Evolutionary conservation across 116 monocot species (phyloP).

Genomic region (Papilionanthe hybrid): DNA sequence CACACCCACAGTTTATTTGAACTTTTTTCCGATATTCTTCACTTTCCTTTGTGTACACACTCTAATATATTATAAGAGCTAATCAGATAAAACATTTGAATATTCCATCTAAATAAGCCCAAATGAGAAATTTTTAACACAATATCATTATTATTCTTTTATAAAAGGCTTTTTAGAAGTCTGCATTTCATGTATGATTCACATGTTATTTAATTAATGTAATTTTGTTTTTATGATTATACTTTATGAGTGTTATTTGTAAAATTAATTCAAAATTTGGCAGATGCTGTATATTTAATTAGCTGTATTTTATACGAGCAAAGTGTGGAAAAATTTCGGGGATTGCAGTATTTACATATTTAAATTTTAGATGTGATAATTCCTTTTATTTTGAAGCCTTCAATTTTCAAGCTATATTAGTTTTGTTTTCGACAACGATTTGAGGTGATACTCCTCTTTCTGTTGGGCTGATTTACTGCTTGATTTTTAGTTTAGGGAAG

Average conservation of each 20-base stretch:
- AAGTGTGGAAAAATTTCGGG: not conserved
- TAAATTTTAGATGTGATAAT: not conserved
- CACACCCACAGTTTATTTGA: too few relatives aligned
- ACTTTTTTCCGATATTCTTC: too few relatives aligned
- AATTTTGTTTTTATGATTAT: not conserved
- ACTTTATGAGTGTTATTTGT: not conserved
- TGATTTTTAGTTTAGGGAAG: not conserved
- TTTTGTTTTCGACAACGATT: not conserved
- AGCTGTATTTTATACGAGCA: not conserved
- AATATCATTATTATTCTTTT: too few relatives aligned
- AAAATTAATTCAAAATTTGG: not conserved
- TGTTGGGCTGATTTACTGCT: not conserved
- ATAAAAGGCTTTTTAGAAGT: too few relatives aligned
- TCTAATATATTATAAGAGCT: too few relatives aligned
- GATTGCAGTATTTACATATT: not conserved
- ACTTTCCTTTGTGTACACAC: too few relatives aligned
- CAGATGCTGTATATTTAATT: not conserved
- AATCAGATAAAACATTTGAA: too few relatives aligned
- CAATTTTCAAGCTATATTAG: not conserved
- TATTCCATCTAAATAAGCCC: too few relatives aligned
- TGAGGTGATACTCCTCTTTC: not conserved
- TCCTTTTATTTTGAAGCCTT: not conserved
- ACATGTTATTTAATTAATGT: not conserved
- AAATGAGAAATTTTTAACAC: too few relatives aligned
- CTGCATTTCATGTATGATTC: not conserved